Conservation (phyloP, 1,284 basidiomycete genomes). For the Cutaneotrichosporon cutaneum region DNA sequence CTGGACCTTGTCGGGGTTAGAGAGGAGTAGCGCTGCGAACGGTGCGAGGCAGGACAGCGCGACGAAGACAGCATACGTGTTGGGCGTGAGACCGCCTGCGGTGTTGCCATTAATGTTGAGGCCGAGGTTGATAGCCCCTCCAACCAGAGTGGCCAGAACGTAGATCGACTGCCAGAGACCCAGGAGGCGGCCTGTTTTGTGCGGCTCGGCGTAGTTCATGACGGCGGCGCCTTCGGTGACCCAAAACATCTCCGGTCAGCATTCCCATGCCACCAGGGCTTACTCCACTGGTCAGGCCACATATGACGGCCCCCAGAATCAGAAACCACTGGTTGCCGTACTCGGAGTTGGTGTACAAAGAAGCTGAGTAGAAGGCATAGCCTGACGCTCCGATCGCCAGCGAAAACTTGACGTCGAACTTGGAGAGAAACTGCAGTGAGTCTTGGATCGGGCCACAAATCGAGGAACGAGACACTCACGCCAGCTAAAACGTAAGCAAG, state of each 20-base stretch:
- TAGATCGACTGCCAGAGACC: constrained; percentile 49
- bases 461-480: too few species aligned
- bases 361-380: constrained; percentile 47
- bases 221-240: constrained; percentile 37
- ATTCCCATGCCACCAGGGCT: too few species aligned
- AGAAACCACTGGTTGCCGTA: constrained; percentile 45
- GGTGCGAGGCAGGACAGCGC: constrained; percentile 48
- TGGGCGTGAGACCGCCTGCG: constrained; percentile 42
- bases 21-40: constrained; percentile 41
- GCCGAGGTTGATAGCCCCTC: constrained; percentile 49
- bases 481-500: too few species aligned
- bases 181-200: constrained; percentile 42
- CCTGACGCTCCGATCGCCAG: constrained; percentile 45
- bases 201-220: constrained; percentile 39
- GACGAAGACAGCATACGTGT: constrained; percentile 53
- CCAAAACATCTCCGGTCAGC: too few species aligned
- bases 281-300: constrained; percentile 49
- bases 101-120: constrained; percentile 42
- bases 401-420: constrained; percentile 34
- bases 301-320: constrained; percentile 49
- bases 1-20: constrained; percentile 47
- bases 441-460: neutral
- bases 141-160: constrained; percentile 41
- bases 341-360: constrained; percentile 37
- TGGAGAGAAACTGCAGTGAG: constrained; percentile 32